Base-by-base conservation (phyloP, 768 basidiomycete genomes). In the Crepidotus variabilis region DNA sequence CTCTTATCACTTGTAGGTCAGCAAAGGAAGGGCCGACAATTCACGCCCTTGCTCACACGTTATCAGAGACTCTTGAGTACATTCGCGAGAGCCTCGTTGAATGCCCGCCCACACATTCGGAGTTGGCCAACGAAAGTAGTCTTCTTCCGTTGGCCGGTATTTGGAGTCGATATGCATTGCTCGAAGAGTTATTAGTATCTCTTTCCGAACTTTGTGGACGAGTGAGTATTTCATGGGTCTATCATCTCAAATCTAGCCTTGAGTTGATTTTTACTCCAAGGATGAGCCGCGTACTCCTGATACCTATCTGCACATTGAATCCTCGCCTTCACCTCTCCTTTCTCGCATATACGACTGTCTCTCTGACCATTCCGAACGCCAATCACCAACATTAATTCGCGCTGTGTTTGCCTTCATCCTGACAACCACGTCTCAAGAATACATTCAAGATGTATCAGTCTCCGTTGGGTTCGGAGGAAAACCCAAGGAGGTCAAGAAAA, bases 351-450 rank as follows among this genome's bases (percentile, higher is more conserved):
- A 90, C 65, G 63, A 76, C 8, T 78, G 80, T 46, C 72, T 92
- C 3, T 67, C 79, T 36, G 62, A 57, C 1, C 84, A 87, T 56
- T 60, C 88, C 21, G 80, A 83, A 47, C 75, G 73, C 1, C 78
- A 78, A 48, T 84, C 90, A 1, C 67, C 78, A 0, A 70, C 65
- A 2, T 61, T 65, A 14, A 72, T 87, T 54, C 75, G 67, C 18
- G 84, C 86, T 1, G 73, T 80, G 8, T 71, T 89, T 45, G 88
- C 90, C 0, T 88, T 82, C 60, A 77, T 91, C n/a, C 71, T 93
- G 36, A 82, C 86, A 0, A 72, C 72, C 35, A 74, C 84, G 0
- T 91, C 89, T 0, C 75, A 74, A 21, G 82, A 83, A 52, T 91
- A 88, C 59, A 73, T 92, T 43, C 73, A 78, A 39, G 66, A 75